Evolutionary conservation across 257 asterid genomes (phyloP).

Genomic region (Henckelia pumila): DNA sequence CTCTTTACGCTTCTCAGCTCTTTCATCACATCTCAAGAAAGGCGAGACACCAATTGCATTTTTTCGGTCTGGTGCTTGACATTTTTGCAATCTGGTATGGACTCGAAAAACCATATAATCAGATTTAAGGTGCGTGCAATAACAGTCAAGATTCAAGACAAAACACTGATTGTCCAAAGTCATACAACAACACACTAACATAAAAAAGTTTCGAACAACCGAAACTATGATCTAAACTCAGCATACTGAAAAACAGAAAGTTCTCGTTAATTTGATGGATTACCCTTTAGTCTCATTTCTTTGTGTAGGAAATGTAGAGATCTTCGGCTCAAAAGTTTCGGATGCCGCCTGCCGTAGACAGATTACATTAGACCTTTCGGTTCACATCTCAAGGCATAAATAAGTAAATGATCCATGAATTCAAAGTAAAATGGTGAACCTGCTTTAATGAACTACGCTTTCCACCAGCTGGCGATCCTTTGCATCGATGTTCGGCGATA

Average conservation of each 20-base stretch:
- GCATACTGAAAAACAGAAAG: no score
- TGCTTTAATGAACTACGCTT: slow-evolving; percentile 26
- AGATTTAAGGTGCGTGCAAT: neutral
- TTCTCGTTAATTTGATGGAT: neutral
- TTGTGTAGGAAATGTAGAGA: slow-evolving; percentile 24
- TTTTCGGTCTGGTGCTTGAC: slow-evolving; percentile 25
- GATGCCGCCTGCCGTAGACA: slow-evolving; percentile 26
- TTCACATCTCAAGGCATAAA: neutral
- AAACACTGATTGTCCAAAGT: no score
- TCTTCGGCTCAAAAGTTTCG: slow-evolving; percentile 24
- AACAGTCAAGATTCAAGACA: no score
- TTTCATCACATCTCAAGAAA: slow-evolving; percentile 31
- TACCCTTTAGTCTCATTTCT: slow-evolving; percentile 42
- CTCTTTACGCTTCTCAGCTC: slow-evolving; percentile 38
- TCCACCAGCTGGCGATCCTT: slow-evolving; percentile 30
- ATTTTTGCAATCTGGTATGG: slow-evolving; percentile 30
- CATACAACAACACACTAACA: neutral
- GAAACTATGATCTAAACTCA: no score
- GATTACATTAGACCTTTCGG: neutral
- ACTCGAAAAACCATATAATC: neutral
- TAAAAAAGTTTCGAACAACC: neutral
- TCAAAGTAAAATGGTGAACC: slow-evolving; percentile 22
- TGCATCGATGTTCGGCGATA: slow-evolving; percentile 33
- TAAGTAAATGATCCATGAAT: neutral
- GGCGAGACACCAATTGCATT: slow-evolving; percentile 16